phyloP scores from a whole-genome alignment of 2,329 filamentous ascomycete species.

The Cytospora paraplurivora region DNA sequence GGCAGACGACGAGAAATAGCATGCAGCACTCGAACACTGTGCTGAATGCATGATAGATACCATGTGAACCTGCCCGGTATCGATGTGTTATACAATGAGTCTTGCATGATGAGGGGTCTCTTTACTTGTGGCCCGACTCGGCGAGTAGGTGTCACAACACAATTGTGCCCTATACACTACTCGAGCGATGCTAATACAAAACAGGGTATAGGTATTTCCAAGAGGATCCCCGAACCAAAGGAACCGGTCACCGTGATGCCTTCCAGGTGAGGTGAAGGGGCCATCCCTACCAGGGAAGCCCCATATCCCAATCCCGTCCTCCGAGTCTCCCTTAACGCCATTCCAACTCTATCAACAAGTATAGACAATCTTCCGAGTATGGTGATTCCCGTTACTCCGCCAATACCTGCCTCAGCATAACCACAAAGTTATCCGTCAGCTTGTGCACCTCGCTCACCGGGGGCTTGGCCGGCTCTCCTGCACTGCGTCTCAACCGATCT shows the following conservation, averaged over 20 bases:
- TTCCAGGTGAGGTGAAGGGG: background rate
- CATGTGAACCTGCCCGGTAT: too few relatives aligned
- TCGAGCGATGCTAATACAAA: too few relatives aligned
- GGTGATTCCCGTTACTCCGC: slow-evolving; percentile 58
- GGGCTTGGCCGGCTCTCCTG: slow-evolving; percentile 84
- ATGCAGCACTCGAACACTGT: background rate
- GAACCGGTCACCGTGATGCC: background rate
- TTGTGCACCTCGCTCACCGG: slow-evolving; percentile 77
- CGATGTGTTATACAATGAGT: too few relatives aligned
- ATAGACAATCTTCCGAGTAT: background rate
- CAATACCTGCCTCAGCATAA: slow-evolving; percentile 79
- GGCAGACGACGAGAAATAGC: background rate
- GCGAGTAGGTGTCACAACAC: too few relatives aligned
- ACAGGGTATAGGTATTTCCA: slow-evolving; percentile 1
- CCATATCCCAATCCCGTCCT: background rate
- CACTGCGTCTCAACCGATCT: slow-evolving; percentile 76
- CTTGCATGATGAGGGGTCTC: too few relatives aligned
- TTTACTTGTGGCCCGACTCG: too few relatives aligned
- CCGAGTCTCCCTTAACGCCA: background rate
- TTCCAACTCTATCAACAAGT: background rate
- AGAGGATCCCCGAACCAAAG: background rate
- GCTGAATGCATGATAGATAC: background rate
- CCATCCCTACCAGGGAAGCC: background rate
- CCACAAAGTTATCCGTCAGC: slow-evolving; percentile 75
- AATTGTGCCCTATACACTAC: too few relatives aligned